Evolutionary conservation across 1,139 yeast genomes (phyloP).

Genomic region (Pichia terricola): DNA sequence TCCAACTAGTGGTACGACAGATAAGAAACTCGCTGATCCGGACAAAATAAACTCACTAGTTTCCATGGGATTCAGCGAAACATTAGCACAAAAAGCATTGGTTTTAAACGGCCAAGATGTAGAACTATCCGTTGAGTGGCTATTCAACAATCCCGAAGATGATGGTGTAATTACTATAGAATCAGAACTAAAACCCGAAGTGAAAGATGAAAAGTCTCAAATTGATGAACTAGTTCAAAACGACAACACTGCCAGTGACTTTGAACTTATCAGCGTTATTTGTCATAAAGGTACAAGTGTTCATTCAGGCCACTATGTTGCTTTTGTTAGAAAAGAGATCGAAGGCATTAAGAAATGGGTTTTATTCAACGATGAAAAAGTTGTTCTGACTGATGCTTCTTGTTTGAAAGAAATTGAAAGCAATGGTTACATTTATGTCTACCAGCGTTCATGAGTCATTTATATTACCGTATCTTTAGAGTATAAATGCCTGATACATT

Average conservation of each 20-base stretch:
- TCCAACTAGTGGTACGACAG: slow-evolving; percentile 13
- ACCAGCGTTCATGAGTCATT: slow-evolving; percentile 18
- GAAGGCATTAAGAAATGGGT: slow-evolving; percentile 56
- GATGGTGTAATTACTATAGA: slow-evolving; percentile 31
- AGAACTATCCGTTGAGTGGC: slow-evolving; percentile 84
- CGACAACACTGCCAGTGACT: slow-evolving; percentile 21
- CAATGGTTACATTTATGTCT: slow-evolving; percentile 56
- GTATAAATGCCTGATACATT: neutral
- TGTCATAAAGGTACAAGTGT: slow-evolving; percentile 94
- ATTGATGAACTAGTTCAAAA: no score
- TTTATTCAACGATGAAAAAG: slow-evolving; percentile 88
- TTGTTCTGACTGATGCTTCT: slow-evolving; percentile 56
- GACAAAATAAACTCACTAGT: slow-evolving; percentile 43
- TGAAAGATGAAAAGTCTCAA: slow-evolving; percentile 5
- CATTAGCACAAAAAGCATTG: slow-evolving; percentile 63
- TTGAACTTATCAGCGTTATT: slow-evolving; percentile 57
- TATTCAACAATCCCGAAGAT: slow-evolving; percentile 69
- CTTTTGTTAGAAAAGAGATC: slow-evolving; percentile 47
- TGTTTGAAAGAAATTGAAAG: slow-evolving; percentile 51
- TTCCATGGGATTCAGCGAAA: slow-evolving; percentile 69
- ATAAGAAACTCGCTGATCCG: slow-evolving; percentile 20
- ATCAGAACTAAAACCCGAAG: slow-evolving; percentile 13
- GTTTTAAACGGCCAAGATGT: slow-evolving; percentile 46
- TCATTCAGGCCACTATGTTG: slow-evolving; percentile 95
- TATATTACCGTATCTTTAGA: no score